Evolutionary conservation across 2,329 filamentous ascomycete genomes (phyloP).

Genomic region (Phialemonium atrogriseum): DNA sequence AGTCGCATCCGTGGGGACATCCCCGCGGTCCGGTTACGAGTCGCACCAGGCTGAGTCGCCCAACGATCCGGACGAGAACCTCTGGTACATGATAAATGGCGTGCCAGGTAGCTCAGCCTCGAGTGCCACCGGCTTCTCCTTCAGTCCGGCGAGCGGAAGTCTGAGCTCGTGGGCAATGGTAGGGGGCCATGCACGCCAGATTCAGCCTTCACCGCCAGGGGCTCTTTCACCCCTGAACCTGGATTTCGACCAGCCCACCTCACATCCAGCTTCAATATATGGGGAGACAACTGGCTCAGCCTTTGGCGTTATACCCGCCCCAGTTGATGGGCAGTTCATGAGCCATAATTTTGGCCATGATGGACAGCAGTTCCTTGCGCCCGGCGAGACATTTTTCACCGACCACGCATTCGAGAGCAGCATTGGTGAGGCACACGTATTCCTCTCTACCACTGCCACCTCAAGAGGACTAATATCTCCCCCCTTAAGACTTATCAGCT

Average conservation of each 20-base stretch:
- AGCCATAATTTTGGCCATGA: too few relatives aligned
- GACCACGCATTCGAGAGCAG: neutral
- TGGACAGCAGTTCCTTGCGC: neutral
- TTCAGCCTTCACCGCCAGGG: conserved; percentile 21
- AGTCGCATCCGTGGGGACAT: conserved; percentile 27
- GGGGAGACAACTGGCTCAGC: conserved; percentile 21
- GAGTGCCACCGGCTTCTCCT: conserved; percentile 34
- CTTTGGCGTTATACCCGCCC: conserved; percentile 9
- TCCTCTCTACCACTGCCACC: too few relatives aligned
- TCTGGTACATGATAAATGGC: conserved; percentile 35
- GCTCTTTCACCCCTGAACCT: conserved; percentile 34
- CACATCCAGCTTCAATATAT: conserved; percentile 18
- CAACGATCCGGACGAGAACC: conserved; percentile 31
- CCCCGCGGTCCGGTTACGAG: conserved; percentile 32
- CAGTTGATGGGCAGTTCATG: conserved; percentile 15
- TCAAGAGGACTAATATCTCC: too few relatives aligned
- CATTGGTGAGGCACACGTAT: neutral
- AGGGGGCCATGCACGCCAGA: conserved; percentile 23
- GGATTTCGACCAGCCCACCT: conserved; percentile 28
- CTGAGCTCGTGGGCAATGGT: conserved; percentile 42
- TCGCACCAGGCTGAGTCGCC: conserved; percentile 21
- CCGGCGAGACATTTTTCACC: neutral
- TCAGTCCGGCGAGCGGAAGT: conserved; percentile 43
- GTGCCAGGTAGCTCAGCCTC: conserved; percentile 24
- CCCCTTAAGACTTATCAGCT: neutral